phyloP scores from a whole-genome alignment of 1,284 basidiomycete genomes.

The Leccinum griseonigrum region DNA sequence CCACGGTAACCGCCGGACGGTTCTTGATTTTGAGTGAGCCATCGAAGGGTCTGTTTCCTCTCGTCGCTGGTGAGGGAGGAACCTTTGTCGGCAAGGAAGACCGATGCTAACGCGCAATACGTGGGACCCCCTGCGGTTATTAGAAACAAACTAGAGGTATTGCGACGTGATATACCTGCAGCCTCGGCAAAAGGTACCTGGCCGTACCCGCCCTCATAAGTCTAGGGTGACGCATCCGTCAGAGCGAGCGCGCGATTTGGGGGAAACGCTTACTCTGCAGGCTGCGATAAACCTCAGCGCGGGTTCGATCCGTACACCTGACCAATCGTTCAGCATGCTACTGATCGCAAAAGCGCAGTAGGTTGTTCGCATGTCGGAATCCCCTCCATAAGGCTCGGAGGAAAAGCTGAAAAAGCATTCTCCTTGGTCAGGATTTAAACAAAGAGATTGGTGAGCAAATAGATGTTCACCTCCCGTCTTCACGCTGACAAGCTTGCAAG shows the following conservation, averaged over 20 bases:
- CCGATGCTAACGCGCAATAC: constrained; percentile 84
- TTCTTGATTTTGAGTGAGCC: constrained; percentile 74
- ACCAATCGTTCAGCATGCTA: constrained; percentile 77
- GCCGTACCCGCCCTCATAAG: constrained; percentile 92
- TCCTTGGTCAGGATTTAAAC: neutral
- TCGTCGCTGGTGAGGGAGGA: constrained; percentile 43
- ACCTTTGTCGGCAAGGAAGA: constrained; percentile 51
- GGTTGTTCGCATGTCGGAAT: constrained; percentile 78
- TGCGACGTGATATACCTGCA: constrained; percentile 53
- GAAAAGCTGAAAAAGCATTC: constrained; percentile 58
- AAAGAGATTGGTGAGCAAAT: constrained; percentile 3
- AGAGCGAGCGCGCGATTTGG: neutral
- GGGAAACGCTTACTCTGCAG: constrained; percentile 56
- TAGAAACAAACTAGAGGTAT: constrained; percentile 1
- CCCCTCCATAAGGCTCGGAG: constrained; percentile 61
- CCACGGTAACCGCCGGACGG: constrained; percentile 78
- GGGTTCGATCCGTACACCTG: constrained; percentile 58
- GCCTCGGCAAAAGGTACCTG: constrained; percentile 82
- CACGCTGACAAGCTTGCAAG: constrained; percentile 67
- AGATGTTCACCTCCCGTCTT: constrained; percentile 71
- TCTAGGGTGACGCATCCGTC: constrained; percentile 43
- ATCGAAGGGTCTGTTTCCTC: constrained; percentile 59
- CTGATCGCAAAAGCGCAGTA: constrained; percentile 89
- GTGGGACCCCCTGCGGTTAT: constrained; percentile 77
- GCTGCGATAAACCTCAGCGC: constrained; percentile 63